Evolutionary conservation across 2,329 filamentous ascomycete species (phyloP), one percentile per base, ranked within the genome.

Genomic region (Epichloe baconii): DNA sequence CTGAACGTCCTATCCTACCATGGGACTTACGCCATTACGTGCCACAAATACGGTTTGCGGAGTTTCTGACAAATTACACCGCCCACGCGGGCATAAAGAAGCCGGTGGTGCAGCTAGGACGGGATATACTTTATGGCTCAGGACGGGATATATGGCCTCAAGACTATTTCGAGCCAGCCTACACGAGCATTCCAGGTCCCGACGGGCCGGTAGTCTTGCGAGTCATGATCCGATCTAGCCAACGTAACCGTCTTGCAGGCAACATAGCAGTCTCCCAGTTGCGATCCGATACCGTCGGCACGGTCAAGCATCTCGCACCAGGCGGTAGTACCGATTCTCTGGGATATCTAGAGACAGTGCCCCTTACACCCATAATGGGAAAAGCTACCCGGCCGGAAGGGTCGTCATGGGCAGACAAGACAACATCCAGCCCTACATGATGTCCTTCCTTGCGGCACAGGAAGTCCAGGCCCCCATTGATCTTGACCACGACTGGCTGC

Each of bases 141-240:
- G n/a, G n/a, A n/a, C n/a, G n/a, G n/a, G n/a, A n/a, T n/a, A 55
- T 63, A 17, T 72, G 68, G 69, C 61, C 62, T 0, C 68, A 71
- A 47, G 68, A 72, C 51, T 63, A 66, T 42, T 54, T 71, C 21
- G 68, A 71, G 54, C 63, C 68, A 0, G 68, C 58, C 0, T 72
- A 26, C 26, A 8, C 61, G 0, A 68, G 62, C 45, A 71, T 71
- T 49, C 69, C 69, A 0, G 68, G 67, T 0, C 64, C 64, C 0
- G 42, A 65, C 3, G 64, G 67, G 0, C 57, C 65, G 15, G 48
- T 45, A 11, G 10, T 19, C 8, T 26, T 45, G 12, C 48, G 41
- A 23, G 12, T 71, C 7, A 59, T 69, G 49, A 56, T 71, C 7
- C 54, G 64, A 0, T 31, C 21, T 8, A 17, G 10, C n/a, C 48